Conservation (phyloP, 768 basidiomycete species). For the Hericium rajendrae region DNA sequence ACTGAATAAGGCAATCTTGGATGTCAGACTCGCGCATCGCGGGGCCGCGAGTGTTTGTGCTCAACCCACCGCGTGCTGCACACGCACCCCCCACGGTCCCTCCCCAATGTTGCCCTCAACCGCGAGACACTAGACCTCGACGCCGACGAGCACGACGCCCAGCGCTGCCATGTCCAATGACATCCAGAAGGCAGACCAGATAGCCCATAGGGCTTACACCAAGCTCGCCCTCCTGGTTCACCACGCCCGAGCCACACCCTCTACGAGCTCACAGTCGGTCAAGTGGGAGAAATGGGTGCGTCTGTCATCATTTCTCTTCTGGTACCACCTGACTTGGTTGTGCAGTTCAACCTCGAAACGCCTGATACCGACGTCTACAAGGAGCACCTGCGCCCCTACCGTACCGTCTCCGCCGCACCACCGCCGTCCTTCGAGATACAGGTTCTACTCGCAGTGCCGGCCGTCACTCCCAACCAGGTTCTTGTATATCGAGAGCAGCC, state of each 20-base stretch:
- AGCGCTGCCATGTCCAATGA: slow-evolving; percentile 40
- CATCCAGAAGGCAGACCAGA: slow-evolving; percentile 71
- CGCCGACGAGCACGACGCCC: neutral
- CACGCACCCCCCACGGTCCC: no score
- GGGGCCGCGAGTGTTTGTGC: no score
- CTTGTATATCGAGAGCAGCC: slow-evolving; percentile 57
- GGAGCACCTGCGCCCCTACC: slow-evolving; percentile 52
- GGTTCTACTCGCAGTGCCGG: slow-evolving; percentile 62
- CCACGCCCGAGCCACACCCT: slow-evolving; percentile 55
- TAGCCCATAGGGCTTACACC: slow-evolving; percentile 73
- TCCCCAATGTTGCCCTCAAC: no score
- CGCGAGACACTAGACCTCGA: neutral
- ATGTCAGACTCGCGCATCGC: no score
- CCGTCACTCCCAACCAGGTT: slow-evolving; percentile 58
- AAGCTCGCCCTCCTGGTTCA: slow-evolving; percentile 73
- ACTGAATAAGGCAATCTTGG: no score
- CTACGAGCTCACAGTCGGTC: slow-evolving; percentile 28
- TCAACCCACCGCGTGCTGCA: no score
- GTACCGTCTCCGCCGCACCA: slow-evolving; percentile 37
- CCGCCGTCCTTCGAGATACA: slow-evolving; percentile 51
- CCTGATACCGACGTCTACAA: slow-evolving; percentile 63
- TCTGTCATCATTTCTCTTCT: slow-evolving; percentile 2
- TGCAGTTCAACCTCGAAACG: slow-evolving; percentile 74
- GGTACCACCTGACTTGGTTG: neutral
- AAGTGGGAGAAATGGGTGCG: slow-evolving; percentile 81